These are phyloP conservation scores for Sergeia podlipaevii DNA, from an alignment of 208 protist genomes.

Conservation along the genomic window DNA sequence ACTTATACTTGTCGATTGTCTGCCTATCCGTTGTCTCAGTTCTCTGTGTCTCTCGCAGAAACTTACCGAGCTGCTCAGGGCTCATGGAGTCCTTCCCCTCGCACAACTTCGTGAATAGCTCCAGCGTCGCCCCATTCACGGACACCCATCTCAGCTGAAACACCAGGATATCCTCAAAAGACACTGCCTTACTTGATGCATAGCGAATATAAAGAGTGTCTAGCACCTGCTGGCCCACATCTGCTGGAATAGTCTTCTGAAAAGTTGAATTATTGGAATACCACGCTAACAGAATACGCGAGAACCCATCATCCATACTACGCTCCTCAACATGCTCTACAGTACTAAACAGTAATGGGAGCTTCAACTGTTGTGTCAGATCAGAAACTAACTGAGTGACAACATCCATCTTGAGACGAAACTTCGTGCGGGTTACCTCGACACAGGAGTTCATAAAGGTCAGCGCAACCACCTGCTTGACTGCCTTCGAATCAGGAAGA, in stretches of 20 bases:
- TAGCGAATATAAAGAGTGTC: conserved; percentile 64
- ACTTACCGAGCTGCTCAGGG: conserved; percentile 69
- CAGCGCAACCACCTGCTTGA: conserved; percentile 56
- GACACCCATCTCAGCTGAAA: conserved; percentile 63
- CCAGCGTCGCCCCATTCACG: conserved; percentile 52
- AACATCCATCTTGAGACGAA: conserved; percentile 65
- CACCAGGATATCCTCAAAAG: conserved; percentile 65
- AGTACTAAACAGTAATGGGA: conserved; percentile 43
- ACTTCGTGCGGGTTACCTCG: conserved; percentile 78
- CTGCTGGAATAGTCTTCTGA: conserved; percentile 27
- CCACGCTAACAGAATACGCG: conserved; percentile 76
- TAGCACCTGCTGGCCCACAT: conserved; percentile 40
- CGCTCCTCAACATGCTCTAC: conserved; percentile 64
- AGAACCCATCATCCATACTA: conserved; percentile 81
- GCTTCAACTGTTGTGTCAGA: conserved; percentile 27
- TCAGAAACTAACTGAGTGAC: conserved; percentile 27
- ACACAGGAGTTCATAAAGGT: conserved; percentile 82
- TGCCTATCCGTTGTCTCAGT: conserved; percentile 70
- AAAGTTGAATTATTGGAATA: conserved; percentile 53
- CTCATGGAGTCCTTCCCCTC: conserved; percentile 61
- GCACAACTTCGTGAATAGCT: conserved; percentile 76
- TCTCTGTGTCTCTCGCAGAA: conserved; percentile 69
- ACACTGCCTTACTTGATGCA: conserved; percentile 23
- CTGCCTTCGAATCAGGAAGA: conserved; percentile 40
- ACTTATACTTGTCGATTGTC: conserved; percentile 81